Evolutionary conservation across 345 rosid genomes (phyloP), one percentile per base, ranked within the genome.

Genomic region (Trapa bicornis): DNA sequence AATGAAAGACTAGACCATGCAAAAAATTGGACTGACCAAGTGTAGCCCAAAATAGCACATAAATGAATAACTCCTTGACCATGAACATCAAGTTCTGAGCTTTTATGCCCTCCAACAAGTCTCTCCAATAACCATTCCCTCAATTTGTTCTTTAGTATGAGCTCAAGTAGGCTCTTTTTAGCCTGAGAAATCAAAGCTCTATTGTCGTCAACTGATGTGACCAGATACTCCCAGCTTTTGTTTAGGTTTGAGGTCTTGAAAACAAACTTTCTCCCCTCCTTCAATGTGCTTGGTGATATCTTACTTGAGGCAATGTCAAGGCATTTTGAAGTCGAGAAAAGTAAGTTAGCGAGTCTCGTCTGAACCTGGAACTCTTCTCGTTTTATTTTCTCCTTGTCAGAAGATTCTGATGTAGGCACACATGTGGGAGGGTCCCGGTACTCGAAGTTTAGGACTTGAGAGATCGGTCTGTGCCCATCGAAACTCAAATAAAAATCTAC

Each of bases 1-100:
- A 94, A 66, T 5, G 99, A 87, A 45, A 91, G 69, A 65, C 89
- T 87, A 35, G 99, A 82, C 81, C 78, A 84, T n/a, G 86, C 81
- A 77, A 79, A 91, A 39, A 89, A 73, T 78, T 75, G 75, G 74
- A 87, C 53, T 42, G 99, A 87, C 99, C 99, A 94, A 47, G 85
- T 75, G 79, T 91, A 94, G 52, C 89, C 97, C 69, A 94, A 89
- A 71, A 86, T 80, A n/a, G 96, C 82, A 76, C 99, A 94, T 73
- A 91, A 81, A 82, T 94, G 99, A 71, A 94, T 85, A 69, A 85
- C 96, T 61, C 96, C 96, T 72, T 71, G 93, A 71, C 99, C 99
- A 71, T 80, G 81, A 67, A 70, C 68, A 74, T 94, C 99, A 76
- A 82, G 80, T 67, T 81, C 90, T 16, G 71, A 75, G 64, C 82